These are phyloP conservation scores for Starmerella vaccinii DNA, from an alignment of 805 yeast species.

Conservation along the genomic window DNA sequence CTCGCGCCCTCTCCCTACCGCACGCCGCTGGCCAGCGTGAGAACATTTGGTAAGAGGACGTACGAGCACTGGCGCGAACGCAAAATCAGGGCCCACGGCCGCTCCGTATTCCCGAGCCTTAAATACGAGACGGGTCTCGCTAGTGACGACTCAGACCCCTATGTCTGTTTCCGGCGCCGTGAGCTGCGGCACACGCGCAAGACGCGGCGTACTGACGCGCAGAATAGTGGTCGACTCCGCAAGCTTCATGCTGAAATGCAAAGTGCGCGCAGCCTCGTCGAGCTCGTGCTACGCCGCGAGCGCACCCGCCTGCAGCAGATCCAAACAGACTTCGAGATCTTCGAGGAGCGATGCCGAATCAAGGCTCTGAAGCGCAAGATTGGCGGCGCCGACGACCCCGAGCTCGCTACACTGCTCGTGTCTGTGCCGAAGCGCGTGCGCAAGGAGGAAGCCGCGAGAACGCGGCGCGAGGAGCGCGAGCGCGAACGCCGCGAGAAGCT, in stretches of 20 bases:
- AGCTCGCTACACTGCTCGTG: conserved; percentile 74
- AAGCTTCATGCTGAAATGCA: conserved; percentile 64
- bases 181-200: conserved; percentile 92
- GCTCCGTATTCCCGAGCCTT: conserved; percentile 58
- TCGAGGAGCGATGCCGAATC: conserved; percentile 60
- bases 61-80: conserved; percentile 77
- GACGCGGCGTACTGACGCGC: conserved; percentile 87
- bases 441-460: conserved; percentile 29
- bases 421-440: conserved; percentile 54
- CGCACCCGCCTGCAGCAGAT: conserved; percentile 49
- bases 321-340: conserved; percentile 54
- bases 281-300: conserved; percentile 68
- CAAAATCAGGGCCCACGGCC: conserved; percentile 60
- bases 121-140: conserved; percentile 80
- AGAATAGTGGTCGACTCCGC: conserved; percentile 75
- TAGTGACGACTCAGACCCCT: conserved; percentile 74
- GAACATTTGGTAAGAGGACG: conserved; percentile 49
- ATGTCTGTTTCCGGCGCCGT: conserved; percentile 88
- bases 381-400: conserved; percentile 44
- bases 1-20: conserved; percentile 22
- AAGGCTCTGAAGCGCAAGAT: conserved; percentile 65
- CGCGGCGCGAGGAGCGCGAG: conserved; percentile 20
- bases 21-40: conserved; percentile 24
- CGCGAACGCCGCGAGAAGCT: conserved; percentile 18
- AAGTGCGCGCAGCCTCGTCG: conserved; percentile 58